Conservation (phyloP, 169 alveolate species). For the Babesia bigemina region DNA sequence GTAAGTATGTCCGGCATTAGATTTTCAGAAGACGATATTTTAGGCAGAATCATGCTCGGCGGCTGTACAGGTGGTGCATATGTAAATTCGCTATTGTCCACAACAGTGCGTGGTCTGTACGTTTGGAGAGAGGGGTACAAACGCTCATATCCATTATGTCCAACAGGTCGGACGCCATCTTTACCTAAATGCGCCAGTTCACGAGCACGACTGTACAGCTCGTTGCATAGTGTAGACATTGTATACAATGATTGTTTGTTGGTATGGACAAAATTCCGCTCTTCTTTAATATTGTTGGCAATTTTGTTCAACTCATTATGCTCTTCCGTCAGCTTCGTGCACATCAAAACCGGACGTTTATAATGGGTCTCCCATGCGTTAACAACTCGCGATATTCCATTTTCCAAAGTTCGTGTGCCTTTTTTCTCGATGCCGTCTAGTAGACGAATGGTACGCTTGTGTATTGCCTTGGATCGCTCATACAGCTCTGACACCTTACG, state of each 20-base stretch:
- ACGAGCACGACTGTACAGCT: conserved; percentile 16
- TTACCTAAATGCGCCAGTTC: conserved; percentile 8
- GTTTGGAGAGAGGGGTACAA: too few species aligned
- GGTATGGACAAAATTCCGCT: conserved; percentile 5
- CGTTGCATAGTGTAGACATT: conserved; percentile 27
- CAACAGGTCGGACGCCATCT: conserved; percentile 1
- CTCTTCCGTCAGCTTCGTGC: conserved; percentile 16
- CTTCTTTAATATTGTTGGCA: conserved; percentile 4
- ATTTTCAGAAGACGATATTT: too few species aligned
- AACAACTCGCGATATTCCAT: conserved; percentile 13
- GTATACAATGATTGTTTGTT: conserved; percentile 27
- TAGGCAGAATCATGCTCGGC: too few species aligned
- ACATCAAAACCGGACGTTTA: conserved; percentile 30
- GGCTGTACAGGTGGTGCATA: too few species aligned
- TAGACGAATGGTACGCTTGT: background rate
- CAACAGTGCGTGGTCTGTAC: too few species aligned
- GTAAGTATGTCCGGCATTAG: too few species aligned
- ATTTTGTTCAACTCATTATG: background rate
- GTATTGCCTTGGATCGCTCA: background rate
- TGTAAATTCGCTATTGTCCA: too few species aligned
- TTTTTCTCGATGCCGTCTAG: background rate
- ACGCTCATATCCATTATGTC: too few species aligned
- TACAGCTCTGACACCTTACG: background rate
- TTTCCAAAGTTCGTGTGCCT: background rate
- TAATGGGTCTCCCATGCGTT: conserved; percentile 27